phyloP scores from a whole-genome alignment of 768 basidiomycete genomes.

The Tricholoma bakamatsutake region DNA sequence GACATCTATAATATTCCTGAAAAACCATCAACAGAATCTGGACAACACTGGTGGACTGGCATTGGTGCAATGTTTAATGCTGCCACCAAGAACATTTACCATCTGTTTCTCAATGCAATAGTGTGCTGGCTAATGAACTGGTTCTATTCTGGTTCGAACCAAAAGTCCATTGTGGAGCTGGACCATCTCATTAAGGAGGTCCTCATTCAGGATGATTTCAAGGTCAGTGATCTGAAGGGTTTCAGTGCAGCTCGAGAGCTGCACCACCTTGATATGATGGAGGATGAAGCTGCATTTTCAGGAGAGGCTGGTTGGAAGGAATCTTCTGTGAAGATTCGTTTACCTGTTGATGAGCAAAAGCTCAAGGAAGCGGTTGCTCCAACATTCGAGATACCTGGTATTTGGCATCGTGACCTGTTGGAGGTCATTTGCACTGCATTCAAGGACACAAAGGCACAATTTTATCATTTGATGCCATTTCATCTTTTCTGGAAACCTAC shows the following conservation, averaged over 20 bases:
- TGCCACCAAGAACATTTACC: neutral
- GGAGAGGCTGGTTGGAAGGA: neutral
- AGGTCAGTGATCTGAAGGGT: neutral
- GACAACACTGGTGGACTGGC: neutral
- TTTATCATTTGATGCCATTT: constrained; percentile 13
- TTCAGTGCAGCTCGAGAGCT: constrained; percentile 2
- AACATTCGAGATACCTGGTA: neutral
- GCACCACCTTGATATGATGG: neutral
- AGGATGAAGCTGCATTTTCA: neutral
- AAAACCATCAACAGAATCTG: neutral
- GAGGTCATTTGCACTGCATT: constrained; percentile 12
- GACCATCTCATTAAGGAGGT: neutral
- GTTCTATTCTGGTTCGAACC: neutral
- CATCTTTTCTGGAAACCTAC: constrained; percentile 11
- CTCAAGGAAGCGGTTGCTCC: neutral
- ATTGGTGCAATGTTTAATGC: neutral
- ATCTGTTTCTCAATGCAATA: neutral
- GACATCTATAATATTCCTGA: constrained; percentile 11
- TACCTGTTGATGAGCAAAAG: neutral
- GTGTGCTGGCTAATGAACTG: neutral
- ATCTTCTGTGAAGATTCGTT: constrained; percentile 1
- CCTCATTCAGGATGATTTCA: neutral
- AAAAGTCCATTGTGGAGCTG: neutral
- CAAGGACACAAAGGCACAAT: constrained; percentile 4
- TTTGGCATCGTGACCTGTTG: constrained; percentile 5